Evolutionary conservation across 306 rosid genomes (phyloP), one percentile per base, ranked within the genome.

Genomic region (Neltuma alba): DNA sequence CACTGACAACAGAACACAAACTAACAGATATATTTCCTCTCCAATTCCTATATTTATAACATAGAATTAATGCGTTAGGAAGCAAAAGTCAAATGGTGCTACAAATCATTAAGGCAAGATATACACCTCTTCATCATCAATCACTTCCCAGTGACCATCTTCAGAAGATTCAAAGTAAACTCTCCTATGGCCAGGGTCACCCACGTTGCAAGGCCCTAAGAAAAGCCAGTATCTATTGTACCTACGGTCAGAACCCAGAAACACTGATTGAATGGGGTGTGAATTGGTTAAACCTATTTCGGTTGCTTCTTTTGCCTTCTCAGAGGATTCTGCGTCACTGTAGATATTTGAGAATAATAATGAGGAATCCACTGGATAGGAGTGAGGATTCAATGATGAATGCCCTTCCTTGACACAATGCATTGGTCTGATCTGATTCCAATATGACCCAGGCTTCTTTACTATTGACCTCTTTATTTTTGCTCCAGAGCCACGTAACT

Each of bases 101-200:
- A 23, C 25, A 57, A 37, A 61, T 23, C 31, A 88, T 45, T 27
- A 83, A 45, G 42, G 55, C 47, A 36, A 80, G 82, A 74, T 74
- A 12, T 54, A 52, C 84, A 93, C 99, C 99, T 95, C 97, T 86
- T 85, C 81, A 9, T 94, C 85, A 85, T 95, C 98, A 79, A 95
- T 90, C 87, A 95, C 93, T 84, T 91, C 90, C 99, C 99, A 95
- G 79, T 90, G 99, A 78, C 98, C 98, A 88, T 95, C 99, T 85
- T 95, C 98, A 12, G 98, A 95, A 78, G 97, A 95, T 86, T 95
- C 99, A 83, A 95, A 95, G 72, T 95, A 95, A 79, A 95, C 90
- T 88, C 99, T 93, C 88, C 93, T 83, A 75, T 95, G 99, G 80
- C 99, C 99, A 30, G 97, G 97, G 82, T 95, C 99, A 81, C 78